phyloP scores from a whole-genome alignment of 495 filamentous ascomycete species.

The Talaromyces borbonicus region DNA sequence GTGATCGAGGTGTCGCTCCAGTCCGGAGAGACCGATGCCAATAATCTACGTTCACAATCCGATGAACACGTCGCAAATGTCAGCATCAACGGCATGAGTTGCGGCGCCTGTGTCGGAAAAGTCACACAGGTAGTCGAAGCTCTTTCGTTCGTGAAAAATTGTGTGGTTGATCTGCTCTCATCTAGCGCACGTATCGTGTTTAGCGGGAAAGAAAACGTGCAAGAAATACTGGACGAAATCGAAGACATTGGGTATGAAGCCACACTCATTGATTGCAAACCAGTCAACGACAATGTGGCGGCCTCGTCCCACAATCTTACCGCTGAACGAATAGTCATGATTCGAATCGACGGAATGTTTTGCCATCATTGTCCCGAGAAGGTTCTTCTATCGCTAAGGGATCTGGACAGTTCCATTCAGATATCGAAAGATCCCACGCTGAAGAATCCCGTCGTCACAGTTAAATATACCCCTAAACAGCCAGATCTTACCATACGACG shows the following conservation, averaged over 20 bases:
- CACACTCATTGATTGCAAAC: slow-evolving; percentile 35
- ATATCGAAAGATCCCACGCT: slow-evolving; percentile 41
- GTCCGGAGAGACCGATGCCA: slow-evolving; percentile 6
- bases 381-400: slow-evolving; percentile 43
- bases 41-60: not conserved
- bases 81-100: slow-evolving; percentile 78
- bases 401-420: slow-evolving; percentile 34
- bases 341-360: slow-evolving; percentile 75
- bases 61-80: slow-evolving; percentile 46
- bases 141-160: slow-evolving; percentile 50
- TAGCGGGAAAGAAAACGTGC: slow-evolving; percentile 37
- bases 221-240: slow-evolving; percentile 56
- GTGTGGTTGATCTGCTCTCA: slow-evolving; percentile 59
- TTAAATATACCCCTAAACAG: slow-evolving; percentile 59
- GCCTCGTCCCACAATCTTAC: slow-evolving; percentile 9
- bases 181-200: slow-evolving; percentile 64
- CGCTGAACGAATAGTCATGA: slow-evolving; percentile 46
- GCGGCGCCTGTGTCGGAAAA: slow-evolving; percentile 58
- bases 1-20: slow-evolving; percentile 21
- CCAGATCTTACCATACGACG: slow-evolving; percentile 68
- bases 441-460: slow-evolving; percentile 53
- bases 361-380: slow-evolving; percentile 72
- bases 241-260: slow-evolving; percentile 77
- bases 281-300: slow-evolving; percentile 14
- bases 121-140: slow-evolving; percentile 57